Evolutionary conservation across 345 rosid species (phyloP), one percentile per base, ranked within the genome.

Genomic region (Trapa bicornis): DNA sequence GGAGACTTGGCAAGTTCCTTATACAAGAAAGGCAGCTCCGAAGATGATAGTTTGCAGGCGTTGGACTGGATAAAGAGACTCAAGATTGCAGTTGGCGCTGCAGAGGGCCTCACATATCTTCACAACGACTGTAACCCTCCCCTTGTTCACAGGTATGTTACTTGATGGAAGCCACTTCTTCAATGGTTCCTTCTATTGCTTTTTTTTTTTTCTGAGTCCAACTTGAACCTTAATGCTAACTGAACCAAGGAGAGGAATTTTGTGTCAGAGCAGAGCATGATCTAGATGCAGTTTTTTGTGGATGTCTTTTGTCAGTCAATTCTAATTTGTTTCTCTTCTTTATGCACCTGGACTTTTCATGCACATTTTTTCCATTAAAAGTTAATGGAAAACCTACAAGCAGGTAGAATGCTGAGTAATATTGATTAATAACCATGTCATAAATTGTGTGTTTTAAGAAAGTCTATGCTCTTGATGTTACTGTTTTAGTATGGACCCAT

Each of bases 41-140:
- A 41, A 41, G 43, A 85, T 70, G 96, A 85, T 79, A 80, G 82
- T 42, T 81, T 94, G 74, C 84, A 87, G 71, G 87, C 99, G 64
- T 73, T 69, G 97, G 99, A 95, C 82, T 95, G 99, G 99, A 95
- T 95, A 56, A 95, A 97, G 53, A 88, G 99, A 80, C 76, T 95
- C 75, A 95, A 95, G 75, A 86, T 95, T 63, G 99, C 97, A 68
- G 85, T 79, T 63, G 99, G 97, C 77, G 96, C 96, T 35, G 97
- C 99, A 2, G 99, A 95, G 79, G 96, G 81, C 71, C 78, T 95
- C 39, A 81, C 87, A 65, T 84, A 82, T 79, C 81, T 95, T 70
- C 97, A 95, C 79, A 97, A 95, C 68, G 99, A 94, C 81, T 87
- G 96, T 71, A 76, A 75, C 0, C 97, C 96, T 29, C 81, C 97